A percentile compares a stretch with the other conserved stretches of the same genome.
phyloP scores from a whole-genome alignment of 2,329 filamentous ascomycete species.

The Neopestalotiopsis sp. region DNA sequence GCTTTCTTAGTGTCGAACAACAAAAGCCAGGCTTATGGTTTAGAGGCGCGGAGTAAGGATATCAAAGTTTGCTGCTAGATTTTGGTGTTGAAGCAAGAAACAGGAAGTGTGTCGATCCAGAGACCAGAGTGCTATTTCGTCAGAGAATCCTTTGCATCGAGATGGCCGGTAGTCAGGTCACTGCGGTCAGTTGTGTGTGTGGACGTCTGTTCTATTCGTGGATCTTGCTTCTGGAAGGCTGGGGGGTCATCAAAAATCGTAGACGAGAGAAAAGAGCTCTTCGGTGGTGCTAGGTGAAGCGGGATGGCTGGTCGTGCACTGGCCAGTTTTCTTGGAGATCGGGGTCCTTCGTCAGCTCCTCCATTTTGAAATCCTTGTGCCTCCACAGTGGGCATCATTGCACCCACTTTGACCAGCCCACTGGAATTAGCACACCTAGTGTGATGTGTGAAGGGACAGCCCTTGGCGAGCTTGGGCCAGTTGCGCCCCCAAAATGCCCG shows the following conservation, averaged over 20 bases:
- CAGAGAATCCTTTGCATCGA: slow-evolving; percentile 2
- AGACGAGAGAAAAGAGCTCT: not conserved
- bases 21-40: not conserved
- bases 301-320: slow-evolving; percentile 12
- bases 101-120: not conserved
- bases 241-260: slow-evolving; percentile 5
- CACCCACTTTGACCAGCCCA: not conserved
- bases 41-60: not conserved
- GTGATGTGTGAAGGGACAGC: not conserved
- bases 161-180: not conserved
- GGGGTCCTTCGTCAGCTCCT: slow-evolving; percentile 13
- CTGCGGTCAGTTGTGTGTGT: not conserved
- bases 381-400: slow-evolving; percentile 3
- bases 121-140: slow-evolving; percentile 7
- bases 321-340: slow-evolving; percentile 7
- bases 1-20: not conserved
- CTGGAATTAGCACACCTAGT: not conserved
- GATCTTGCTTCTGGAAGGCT: slow-evolving; percentile 9
- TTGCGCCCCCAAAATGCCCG: not conserved
- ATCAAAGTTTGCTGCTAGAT: slow-evolving; percentile 7
- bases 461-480: not conserved
- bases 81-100: slow-evolving; percentile 6
- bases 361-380: slow-evolving; percentile 6
- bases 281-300: not conserved
- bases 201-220: slow-evolving; percentile 11